phyloP scores from a whole-genome alignment of 371 early-diverging fungal species.

The Mucor mucedo region DNA sequence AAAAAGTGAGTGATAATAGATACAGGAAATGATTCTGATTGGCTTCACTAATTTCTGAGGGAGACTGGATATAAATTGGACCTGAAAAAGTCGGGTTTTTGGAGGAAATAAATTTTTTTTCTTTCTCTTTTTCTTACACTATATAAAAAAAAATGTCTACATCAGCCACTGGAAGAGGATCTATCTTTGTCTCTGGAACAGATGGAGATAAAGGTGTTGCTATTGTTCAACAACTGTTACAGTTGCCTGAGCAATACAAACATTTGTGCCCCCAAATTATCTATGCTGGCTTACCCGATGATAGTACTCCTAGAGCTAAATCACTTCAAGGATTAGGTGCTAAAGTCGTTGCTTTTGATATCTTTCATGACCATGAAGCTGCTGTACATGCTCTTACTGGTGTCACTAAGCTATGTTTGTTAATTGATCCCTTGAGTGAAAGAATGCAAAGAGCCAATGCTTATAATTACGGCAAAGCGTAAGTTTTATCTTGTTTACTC shows the following conservation, averaged over 20 bases:
- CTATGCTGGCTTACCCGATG: conserved; percentile 51
- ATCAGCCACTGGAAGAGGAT: conserved; percentile 39
- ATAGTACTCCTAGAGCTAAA: conserved; percentile 40
- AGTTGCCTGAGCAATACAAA: conserved; percentile 41
- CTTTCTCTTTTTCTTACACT: not conserved
- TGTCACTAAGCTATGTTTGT: conserved; percentile 45
- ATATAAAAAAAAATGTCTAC: conserved; percentile 2
- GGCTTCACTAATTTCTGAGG: too few relatives aligned
- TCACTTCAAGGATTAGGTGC: conserved; percentile 41
- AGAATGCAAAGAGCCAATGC: conserved; percentile 51
- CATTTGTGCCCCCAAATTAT: conserved; percentile 43
- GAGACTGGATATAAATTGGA: not conserved
- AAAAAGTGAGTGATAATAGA: not conserved
- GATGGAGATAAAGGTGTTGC: conserved; percentile 56
- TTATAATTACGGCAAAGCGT: conserved; percentile 49
- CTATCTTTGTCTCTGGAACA: conserved; percentile 54
- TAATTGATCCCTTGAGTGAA: conserved; percentile 53
- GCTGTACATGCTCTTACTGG: conserved; percentile 47
- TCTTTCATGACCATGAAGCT: conserved; percentile 37
- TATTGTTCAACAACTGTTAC: conserved; percentile 47
- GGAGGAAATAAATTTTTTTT: not conserved
- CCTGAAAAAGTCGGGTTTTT: conserved; percentile 7
- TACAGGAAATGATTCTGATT: not conserved
- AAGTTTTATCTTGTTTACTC: conserved; percentile 21
- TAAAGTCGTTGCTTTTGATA: conserved; percentile 44